Evolutionary conservation across 2,329 filamentous ascomycete species (phyloP).

Genomic region (Sporothrix pseudoabietina): DNA sequence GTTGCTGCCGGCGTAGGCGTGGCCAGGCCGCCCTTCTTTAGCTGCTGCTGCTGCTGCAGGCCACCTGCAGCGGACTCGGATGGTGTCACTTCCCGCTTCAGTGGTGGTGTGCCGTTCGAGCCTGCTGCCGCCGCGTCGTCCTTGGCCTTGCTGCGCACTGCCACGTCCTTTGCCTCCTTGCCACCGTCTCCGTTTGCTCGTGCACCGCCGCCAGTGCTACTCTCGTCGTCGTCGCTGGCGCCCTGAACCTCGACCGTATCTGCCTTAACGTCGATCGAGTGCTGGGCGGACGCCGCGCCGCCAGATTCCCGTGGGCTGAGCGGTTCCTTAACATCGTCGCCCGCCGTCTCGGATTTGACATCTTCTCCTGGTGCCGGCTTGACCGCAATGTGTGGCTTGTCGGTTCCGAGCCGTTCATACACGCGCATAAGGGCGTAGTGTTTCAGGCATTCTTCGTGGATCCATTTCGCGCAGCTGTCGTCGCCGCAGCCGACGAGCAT

Average conservation of each 20-base stretch:
- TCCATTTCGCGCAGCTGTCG: constrained; percentile 59
- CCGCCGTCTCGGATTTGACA: constrained; percentile 39
- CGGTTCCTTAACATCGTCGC: constrained; percentile 48
- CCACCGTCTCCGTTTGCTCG: background rate
- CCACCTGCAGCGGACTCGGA: constrained; percentile 1
- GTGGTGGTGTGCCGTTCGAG: background rate
- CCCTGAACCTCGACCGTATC: constrained; percentile 43
- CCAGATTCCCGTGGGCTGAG: constrained; percentile 56
- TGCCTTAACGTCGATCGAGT: constrained; percentile 57
- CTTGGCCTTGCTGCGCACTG: background rate
- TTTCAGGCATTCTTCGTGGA: constrained; percentile 65
- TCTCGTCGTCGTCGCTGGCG: constrained; percentile 42
- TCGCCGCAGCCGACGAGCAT: constrained; percentile 61
- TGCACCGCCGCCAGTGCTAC: background rate
- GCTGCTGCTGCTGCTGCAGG: background rate
- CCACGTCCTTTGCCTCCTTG: constrained; percentile 3
- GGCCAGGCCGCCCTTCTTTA: constrained; percentile 1
- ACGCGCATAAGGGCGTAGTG: constrained; percentile 56
- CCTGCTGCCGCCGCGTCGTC: background rate
- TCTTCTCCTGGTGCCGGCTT: constrained; percentile 39
- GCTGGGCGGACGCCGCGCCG: constrained; percentile 51
- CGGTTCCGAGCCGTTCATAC: constrained; percentile 53
- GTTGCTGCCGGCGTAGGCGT: constrained; percentile 28
- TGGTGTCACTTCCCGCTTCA: constrained; percentile 30
- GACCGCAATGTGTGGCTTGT: constrained; percentile 51